Evolutionary conservation across 2,329 filamentous ascomycete species (phyloP), one percentile per base, ranked within the genome.

Genomic region (Fusarium sp.): DNA sequence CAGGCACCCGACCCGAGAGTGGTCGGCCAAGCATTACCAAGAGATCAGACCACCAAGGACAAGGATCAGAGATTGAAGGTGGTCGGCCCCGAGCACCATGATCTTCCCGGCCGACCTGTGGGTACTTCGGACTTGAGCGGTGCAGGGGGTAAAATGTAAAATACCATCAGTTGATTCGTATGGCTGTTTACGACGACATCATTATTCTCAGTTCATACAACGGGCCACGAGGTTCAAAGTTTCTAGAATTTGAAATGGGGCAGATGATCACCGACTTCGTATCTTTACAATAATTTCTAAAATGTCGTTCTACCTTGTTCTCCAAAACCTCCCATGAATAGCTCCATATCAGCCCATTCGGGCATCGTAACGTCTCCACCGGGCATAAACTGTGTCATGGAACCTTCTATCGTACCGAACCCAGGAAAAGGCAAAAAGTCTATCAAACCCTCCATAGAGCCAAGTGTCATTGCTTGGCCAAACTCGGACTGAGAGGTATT

Each of bases 281-380:
- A 49, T 49, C 42, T 16, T 24, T 1, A 44, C 4, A 8, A 20
- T 20, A 16, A 35, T 24, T 27, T n/a, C 53, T 51, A 35, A 7
- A 61, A 68, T 11, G 56, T 49, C 0, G 49, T 36, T 24, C 62
- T 67, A 1, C 31, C 40, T 24, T 72, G 55, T 1, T 69, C 73
- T 5, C 73, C 68, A 49, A 67, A 76, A 1, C 69, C 70, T 14
- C 64, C 73, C 70, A 76, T 66, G 11, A 75, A 38, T 35, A 76
- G 31, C 31, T 75, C 73, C 73, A 75, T 76, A 24, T 74, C 73
- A 20, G 74, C 58, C 73, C 73, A 75, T n/a, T 75, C 73, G n/a
- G 72, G 59, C 58, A 75, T 62, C 7, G 69, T 53, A 61, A 75
- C 61, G 29, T 73, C 72, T 10, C 12, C 44, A 3, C 60, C 67